Base-by-base conservation (phyloP, 2,329 filamentous ascomycete genomes). In the Stagonosporopsis chrysanthemi region DNA sequence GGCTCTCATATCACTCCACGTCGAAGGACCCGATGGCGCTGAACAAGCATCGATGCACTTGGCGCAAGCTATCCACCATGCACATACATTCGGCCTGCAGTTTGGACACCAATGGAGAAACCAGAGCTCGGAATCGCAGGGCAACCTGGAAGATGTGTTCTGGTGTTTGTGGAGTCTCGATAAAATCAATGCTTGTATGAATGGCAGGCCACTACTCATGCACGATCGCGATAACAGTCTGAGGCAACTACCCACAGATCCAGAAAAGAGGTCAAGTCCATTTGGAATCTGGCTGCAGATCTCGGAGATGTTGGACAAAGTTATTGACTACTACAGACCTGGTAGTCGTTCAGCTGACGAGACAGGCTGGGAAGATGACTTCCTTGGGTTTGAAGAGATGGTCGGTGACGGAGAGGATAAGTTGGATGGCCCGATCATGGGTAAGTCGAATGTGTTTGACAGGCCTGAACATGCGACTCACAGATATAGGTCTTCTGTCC, bases 141-240 rank as follows among this genome's bases (percentile, higher is more conserved):
- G 76, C 12, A 73, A 78, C 28, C 66, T 79, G 29, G 79, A 82
- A 58, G 73, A 79, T 35, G 65, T 83, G 0, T 83, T 82, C 58
- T 83, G 80, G 80, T 80, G 77, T 62, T 67, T 82, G 1, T 83
- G 80, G 79, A 77, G 76, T 58, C 71, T 82, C 1, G 80, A 82
- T 56, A 79, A 80, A 44, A 71, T 81, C 41, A 82, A 81, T 46
- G 78, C 79, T 6, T 79, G 76, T 39, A 79, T 80, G 62, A 79
- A 81, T 44, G 80, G 79, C 15, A 71, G 81, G 38, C 80, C 80
- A 3, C 64, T 80, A 45, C 74, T 81, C 41, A 81, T 82, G 75
- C 76, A 78, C 48, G 80, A 83, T 39, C 70, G 75, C 31, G 81
- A 82, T 58, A 79, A 79, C 33, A 79, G 79, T 33, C 70, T 82